Evolutionary conservation across 805 yeast genomes (phyloP), one percentile per base, ranked within the genome.

Genomic region (Candida piceae): DNA sequence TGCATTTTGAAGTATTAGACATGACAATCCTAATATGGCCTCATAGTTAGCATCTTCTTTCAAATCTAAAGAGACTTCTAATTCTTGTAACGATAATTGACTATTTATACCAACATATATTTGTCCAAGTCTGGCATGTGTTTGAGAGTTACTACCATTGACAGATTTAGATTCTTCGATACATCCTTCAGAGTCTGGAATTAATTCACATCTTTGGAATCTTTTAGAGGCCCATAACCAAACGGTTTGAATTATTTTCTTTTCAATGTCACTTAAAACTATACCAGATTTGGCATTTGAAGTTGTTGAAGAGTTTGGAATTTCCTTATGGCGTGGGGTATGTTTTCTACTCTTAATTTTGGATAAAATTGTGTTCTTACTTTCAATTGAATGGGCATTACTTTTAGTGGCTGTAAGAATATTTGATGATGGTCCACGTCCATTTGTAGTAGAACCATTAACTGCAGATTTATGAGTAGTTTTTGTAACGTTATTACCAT

Each of bases 151-250:
- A 10, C 74, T 69, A 23, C 64, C 63, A 35, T 51, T 61, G 3
- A 70, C 65, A 2, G 66, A 58, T 39, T 74, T 80, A 1, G 94
- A 86, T 57, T 87, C 96, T 7, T 71, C 68, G 4, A 87, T 69
- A 32, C 95, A 81, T 40, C 73, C 78, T 48, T 78, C 78, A 1
- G 89, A 77, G 36, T 86, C 94, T 3, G 64, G 69, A 1, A 62
- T 44, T 27, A 74, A 57, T 1, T 74, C 78, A 5, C 73, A 68
- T 40, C 74, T 72, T 48, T 73, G 62, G 53, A 85, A 87, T 19
- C 86, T 61, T 25, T 71, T 69, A 1, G 87, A 70, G 0, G 85
- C 70, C 74, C 87, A 76, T 34, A 88, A 55, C 96, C 96, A 88
- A 17, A 85, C 52, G 23, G 68, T 67, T 48, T 80, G 86, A 31